phyloP scores from a whole-genome alignment of 164 flowering plant species.

The Piper betle region DNA sequence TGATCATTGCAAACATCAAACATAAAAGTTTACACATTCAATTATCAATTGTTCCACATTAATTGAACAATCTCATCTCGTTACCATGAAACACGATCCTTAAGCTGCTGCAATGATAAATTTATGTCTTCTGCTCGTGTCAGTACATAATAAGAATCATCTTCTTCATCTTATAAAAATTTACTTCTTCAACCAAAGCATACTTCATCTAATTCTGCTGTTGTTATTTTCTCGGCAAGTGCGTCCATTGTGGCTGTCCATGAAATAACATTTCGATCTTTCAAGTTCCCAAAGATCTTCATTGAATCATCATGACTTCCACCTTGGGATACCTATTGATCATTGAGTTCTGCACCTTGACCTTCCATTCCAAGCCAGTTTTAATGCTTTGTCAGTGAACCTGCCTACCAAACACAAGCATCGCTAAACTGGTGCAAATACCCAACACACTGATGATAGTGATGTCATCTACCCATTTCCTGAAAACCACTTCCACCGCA shows the following conservation, averaged over 20 bases:
- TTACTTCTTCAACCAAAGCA: too few relatives aligned
- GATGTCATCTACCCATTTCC: conserved; percentile 17
- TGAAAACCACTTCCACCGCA: conserved; percentile 8
- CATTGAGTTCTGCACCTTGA: conserved; percentile 9
- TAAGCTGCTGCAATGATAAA: too few relatives aligned
- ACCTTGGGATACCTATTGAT: conserved; percentile 19
- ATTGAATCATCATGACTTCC: conserved; percentile 14
- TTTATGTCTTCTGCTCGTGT: too few relatives aligned
- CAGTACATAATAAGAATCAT: too few relatives aligned
- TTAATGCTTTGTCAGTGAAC: conserved; percentile 7
- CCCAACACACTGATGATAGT: conserved; percentile 9
- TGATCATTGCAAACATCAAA: too few relatives aligned
- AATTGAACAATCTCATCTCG: too few relatives aligned
- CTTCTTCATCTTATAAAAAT: too few relatives aligned
- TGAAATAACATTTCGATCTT: conserved; percentile 11
- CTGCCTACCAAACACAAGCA: conserved; percentile 15
- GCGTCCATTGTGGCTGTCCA: conserved; percentile 19
- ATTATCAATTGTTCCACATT: too few relatives aligned
- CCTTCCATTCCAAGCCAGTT: conserved; percentile 5
- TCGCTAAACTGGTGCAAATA: conserved; percentile 10
- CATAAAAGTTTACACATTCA: too few relatives aligned
- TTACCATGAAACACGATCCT: too few relatives aligned
- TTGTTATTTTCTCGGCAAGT: conserved; percentile 4
- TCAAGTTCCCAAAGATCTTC: conserved; percentile 7
- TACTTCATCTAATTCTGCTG: too few relatives aligned